These are phyloP conservation scores for Suillus subaureus DNA, from an alignment of 768 basidiomycete species.

Conservation along the genomic window DNA sequence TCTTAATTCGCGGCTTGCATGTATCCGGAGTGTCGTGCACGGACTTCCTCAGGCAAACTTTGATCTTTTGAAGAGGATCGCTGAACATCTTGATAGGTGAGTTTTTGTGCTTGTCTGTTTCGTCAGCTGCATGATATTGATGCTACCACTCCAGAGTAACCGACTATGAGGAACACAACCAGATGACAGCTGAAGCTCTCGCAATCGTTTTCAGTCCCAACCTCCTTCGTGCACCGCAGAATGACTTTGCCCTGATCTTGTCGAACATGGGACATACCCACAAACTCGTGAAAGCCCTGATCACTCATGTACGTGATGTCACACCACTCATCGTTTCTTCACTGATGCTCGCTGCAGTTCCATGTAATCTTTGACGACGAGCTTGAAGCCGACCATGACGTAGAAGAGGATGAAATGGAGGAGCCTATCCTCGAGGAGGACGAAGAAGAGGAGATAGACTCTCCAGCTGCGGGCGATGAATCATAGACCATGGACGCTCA, in stretches of 20 bases:
- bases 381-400: conserved; percentile 50
- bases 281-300: conserved; percentile 73
- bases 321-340: neutral
- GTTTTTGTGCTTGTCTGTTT: conserved; percentile 13
- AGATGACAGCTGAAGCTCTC: conserved; percentile 85
- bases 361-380: conserved; percentile 80
- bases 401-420: conserved; percentile 68
- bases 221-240: conserved; percentile 73
- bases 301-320: conserved; percentile 67
- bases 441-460: conserved; percentile 49
- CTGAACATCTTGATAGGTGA: conserved; percentile 82
- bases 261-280: conserved; percentile 81
- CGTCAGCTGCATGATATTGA: conserved; percentile 1
- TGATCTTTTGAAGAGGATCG: conserved; percentile 74
- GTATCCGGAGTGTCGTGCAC: conserved; percentile 69
- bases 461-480: conserved; percentile 25
- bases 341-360: conserved; percentile 38
- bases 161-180: conserved; percentile 85
- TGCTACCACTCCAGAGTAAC: conserved; percentile 57
- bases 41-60: conserved; percentile 73
- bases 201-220: conserved; percentile 89
- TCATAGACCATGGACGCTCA: conserved; percentile 15
- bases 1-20: conserved; percentile 63
- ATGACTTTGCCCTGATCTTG: conserved; percentile 76
- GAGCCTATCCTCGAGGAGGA: conserved; percentile 70